Conservation (phyloP, 2,329 filamentous ascomycete species). For the Calycina marina region DNA sequence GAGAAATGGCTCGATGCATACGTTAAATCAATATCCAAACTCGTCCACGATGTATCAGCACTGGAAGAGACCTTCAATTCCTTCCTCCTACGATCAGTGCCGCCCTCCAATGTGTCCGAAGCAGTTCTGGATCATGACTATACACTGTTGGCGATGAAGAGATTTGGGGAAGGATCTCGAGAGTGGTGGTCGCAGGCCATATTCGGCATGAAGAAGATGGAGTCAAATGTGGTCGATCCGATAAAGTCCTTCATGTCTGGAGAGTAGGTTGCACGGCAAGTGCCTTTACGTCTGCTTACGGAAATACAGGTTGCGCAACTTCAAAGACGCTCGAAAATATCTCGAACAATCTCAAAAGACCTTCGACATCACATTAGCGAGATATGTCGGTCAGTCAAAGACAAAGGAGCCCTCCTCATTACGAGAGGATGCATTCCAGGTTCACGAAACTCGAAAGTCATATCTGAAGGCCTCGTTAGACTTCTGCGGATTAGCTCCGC, state of each 20-base stretch:
- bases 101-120: conserved; percentile 61
- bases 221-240: conserved; percentile 65
- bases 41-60: conserved; percentile 50
- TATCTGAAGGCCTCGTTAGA: conserved; percentile 91
- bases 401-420: conserved; percentile 85
- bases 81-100: conserved; percentile 64
- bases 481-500: conserved; percentile 76
- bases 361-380: conserved; percentile 67
- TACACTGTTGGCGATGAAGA: conserved; percentile 71
- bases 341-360: conserved; percentile 71
- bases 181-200: conserved; percentile 78
- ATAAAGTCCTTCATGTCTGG: conserved; percentile 62
- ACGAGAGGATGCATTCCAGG: conserved; percentile 86
- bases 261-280: conserved; percentile 31
- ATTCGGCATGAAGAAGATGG: conserved; percentile 60
- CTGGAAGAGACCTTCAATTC: conserved; percentile 69
- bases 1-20: conserved; percentile 83
- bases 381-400: conserved; percentile 77
- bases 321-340: conserved; percentile 68
- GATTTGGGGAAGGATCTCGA: conserved; percentile 70
- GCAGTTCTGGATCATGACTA: conserved; percentile 90
- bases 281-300: not conserved
- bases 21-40: conserved; percentile 43
- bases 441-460: conserved; percentile 80
- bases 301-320: conserved; percentile 42